Conservation (phyloP, 176 grass and related monocot species). For the Triticum monococcum region DNA sequence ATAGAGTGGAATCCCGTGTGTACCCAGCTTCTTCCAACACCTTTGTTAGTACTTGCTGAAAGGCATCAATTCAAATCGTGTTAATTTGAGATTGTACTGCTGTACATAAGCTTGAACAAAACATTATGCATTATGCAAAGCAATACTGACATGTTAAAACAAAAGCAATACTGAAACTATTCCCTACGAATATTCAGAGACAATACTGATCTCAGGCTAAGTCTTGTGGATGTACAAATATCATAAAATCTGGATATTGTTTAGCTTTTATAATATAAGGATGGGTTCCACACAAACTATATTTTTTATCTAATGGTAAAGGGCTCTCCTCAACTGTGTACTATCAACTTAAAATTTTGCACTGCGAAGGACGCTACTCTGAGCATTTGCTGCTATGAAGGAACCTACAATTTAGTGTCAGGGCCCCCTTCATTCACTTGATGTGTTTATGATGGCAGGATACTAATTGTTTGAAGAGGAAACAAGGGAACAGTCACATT, state of each 20-base stretch:
- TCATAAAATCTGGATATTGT: background rate
- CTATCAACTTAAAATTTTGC: background rate
- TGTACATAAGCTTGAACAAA: background rate
- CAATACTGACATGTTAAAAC: background rate
- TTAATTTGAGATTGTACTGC: background rate
- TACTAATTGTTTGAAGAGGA: background rate
- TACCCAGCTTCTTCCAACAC: conserved; percentile 79
- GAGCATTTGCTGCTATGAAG: background rate
- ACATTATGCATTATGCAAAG: background rate
- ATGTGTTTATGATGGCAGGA: background rate
- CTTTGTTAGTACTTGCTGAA: conserved; percentile 7
- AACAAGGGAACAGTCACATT: background rate
- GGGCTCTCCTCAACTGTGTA: background rate
- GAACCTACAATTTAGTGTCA: background rate
- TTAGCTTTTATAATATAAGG: background rate
- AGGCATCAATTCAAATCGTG: background rate
- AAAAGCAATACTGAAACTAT: background rate
- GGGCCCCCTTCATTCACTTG: background rate
- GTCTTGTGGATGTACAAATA: background rate
- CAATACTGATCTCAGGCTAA: background rate
- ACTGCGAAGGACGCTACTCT: background rate
- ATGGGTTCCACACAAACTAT: background rate
- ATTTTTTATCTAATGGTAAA: background rate
- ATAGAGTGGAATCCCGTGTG: conserved; percentile 55
- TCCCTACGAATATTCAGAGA: background rate